Evolutionary conservation across 2,329 filamentous ascomycete species (phyloP).

Genomic region (Teratosphaeria destructans): DNA sequence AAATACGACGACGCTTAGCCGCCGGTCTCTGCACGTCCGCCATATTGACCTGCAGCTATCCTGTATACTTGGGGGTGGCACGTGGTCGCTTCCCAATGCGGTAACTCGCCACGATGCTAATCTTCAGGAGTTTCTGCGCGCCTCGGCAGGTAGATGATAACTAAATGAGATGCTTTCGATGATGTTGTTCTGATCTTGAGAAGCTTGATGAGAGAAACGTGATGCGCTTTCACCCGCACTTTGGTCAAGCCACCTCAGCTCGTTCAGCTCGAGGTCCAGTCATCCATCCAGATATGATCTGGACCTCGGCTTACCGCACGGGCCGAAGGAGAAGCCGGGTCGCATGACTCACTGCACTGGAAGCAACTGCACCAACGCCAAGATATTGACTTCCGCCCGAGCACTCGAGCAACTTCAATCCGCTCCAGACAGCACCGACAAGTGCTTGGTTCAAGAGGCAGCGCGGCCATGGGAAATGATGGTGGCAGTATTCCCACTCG

Average conservation of each 20-base stretch:
- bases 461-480: conserved; percentile 75
- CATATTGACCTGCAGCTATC: conserved; percentile 43
- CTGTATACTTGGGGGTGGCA: neutral
- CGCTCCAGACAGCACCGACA: neutral
- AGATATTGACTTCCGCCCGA: neutral
- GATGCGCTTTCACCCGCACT: neutral
- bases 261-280: neutral
- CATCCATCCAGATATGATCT: neutral
- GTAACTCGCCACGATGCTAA: neutral
- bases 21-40: conserved; percentile 68
- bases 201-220: no score
- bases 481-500: conserved; percentile 91
- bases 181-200: no score
- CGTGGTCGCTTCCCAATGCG: neutral
- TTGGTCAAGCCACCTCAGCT: neutral
- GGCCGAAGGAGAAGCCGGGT: neutral
- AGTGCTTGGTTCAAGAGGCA: neutral
- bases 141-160: neutral
- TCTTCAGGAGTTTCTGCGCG: neutral
- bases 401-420: neutral
- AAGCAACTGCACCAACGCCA: neutral
- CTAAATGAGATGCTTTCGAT: neutral
- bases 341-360: neutral
- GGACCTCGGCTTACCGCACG: neutral
- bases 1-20: conserved; percentile 22